A percentile compares a stretch with the other conserved stretches of the same genome.
Conservation (phyloP, 495 filamentous ascomycete genomes). For the Penicillium coffeae region DNA sequence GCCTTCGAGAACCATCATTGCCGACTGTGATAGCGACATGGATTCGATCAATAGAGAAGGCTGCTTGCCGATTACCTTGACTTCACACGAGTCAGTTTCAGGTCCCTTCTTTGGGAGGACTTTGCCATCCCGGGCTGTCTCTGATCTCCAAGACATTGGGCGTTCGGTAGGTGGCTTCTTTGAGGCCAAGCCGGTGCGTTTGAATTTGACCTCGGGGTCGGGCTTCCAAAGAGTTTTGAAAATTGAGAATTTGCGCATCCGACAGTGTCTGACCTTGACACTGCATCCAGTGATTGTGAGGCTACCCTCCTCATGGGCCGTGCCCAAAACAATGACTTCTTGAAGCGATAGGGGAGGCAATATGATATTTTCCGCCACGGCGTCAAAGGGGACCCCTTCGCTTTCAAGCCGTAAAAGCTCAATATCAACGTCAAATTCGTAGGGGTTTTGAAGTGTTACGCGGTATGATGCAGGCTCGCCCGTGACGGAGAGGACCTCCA, state of each 20-base stretch:
- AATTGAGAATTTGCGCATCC: conserved; percentile 77
- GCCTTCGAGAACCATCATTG: conserved; percentile 87
- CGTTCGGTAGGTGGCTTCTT: conserved; percentile 52
- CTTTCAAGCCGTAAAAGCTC: conserved; percentile 74
- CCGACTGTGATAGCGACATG: conserved; percentile 75
- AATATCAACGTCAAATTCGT: conserved; percentile 86
- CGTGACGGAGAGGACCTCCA: conserved; percentile 68
- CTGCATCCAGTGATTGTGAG: conserved; percentile 74
- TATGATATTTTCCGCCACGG: conserved; percentile 57
- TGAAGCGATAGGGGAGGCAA: conserved; percentile 80
- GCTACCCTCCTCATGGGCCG: conserved; percentile 59
- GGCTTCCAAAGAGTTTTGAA: conserved; percentile 74
- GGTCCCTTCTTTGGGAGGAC: conserved; percentile 32
- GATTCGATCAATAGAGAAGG: conserved; percentile 72
- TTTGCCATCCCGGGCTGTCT: conserved; percentile 41
- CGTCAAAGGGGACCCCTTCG: conserved; percentile 66
- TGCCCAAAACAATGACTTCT: conserved; percentile 66
- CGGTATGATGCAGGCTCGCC: conserved; percentile 72
- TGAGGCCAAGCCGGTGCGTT: conserved; percentile 63
- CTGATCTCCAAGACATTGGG: conserved; percentile 53
- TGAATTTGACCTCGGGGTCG: conserved; percentile 66
- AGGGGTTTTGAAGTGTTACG: conserved; percentile 87
- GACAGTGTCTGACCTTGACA: conserved; percentile 76
- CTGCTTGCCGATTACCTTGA: conserved; percentile 74
- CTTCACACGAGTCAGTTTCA: conserved; percentile 32